A percentile compares a stretch with the other conserved stretches of the same genome.
phyloP scores from a whole-genome alignment of 2,329 filamentous ascomycete species.

The Neopestalotiopsis sp. region DNA sequence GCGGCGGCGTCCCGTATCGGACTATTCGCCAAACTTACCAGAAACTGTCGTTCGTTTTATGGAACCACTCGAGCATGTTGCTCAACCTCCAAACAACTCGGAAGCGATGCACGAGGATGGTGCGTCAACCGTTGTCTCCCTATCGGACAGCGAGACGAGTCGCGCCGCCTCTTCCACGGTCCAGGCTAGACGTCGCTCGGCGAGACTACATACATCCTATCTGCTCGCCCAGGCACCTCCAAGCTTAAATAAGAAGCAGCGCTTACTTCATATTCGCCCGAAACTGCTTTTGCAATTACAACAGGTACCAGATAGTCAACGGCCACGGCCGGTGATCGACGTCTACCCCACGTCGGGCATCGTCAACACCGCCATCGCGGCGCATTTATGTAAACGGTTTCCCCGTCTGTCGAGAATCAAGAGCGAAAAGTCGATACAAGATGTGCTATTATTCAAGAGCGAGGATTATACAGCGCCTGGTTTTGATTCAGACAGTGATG shows the following conservation, averaged over 20 bases:
- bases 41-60: constrained; percentile 28
- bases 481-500: constrained; percentile 38
- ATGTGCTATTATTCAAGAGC: constrained; percentile 74
- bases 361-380: constrained; percentile 59
- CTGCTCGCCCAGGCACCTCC: constrained; percentile 72
- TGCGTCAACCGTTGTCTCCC: constrained; percentile 41
- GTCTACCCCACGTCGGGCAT: constrained; percentile 73
- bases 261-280: constrained; percentile 70
- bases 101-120: constrained; percentile 56
- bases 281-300: constrained; percentile 76
- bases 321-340: constrained; percentile 73
- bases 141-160: constrained; percentile 55
- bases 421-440: constrained; percentile 68
- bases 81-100: constrained; percentile 25
- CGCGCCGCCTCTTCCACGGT: constrained; percentile 44
- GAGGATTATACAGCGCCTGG: constrained; percentile 64
- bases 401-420: constrained; percentile 69
- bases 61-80: constrained; percentile 32
- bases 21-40: constrained; percentile 21
- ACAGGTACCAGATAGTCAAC: constrained; percentile 61
- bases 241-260: constrained; percentile 62
- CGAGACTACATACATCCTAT: constrained; percentile 66
- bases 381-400: constrained; percentile 64
- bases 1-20: constrained; percentile 15
- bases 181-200: constrained; percentile 47